Base-by-base conservation (phyloP, 2,329 filamentous ascomycete genomes). In the Ceratocystis destructans region DNA sequence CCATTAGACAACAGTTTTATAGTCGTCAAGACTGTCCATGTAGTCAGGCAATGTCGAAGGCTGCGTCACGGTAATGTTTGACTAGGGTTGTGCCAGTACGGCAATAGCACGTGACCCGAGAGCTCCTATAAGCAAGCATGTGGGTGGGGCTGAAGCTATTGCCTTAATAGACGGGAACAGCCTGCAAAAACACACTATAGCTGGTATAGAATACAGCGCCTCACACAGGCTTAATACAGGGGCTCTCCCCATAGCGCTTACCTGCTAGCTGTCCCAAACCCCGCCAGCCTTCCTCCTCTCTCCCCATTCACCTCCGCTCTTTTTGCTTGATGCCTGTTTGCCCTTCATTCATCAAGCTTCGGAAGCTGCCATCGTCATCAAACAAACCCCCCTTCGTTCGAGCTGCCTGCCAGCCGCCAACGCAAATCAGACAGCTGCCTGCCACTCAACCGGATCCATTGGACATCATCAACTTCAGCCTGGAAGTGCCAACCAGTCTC, bases 321-420 rank as follows among this genome's bases (percentile, higher is more conserved):
- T 59, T 59, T 20, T 37, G 28, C 25, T 59, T 37, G 12, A 59
- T 20, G 25, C 22, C 55, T 59, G 55, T 31, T 25, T 59, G 55
- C 25, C 12, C 17, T 33, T 50, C 55, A 33, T 10, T 31, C 12
- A 59, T 59, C n/a, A 33, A 8, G 37, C 37, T 31, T 59, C 55
- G 25, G 55, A 59, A 59, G 55, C 55, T 59, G 55, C 55, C 55
- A 59, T 59, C 55, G 55, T 59, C 55, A 59, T 59, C 37, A 15
- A 41, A 12, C 37, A 17, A 59, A 20, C 28, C 55, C 28, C 17
- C 33, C 20, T 33, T 59, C 22, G 2, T 57, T 57, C 55, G 55
- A 33, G 28, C 28, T n/a, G 28, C 17, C 55, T 2, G 55, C 5
- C 55, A 59, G 28, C 55, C 55, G 55, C 17, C 55, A 59, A 59